These are phyloP conservation scores for Tolypocladium guangdongense DNA, from an alignment of 2,329 filamentous ascomycete genomes.

Conservation along the genomic window DNA sequence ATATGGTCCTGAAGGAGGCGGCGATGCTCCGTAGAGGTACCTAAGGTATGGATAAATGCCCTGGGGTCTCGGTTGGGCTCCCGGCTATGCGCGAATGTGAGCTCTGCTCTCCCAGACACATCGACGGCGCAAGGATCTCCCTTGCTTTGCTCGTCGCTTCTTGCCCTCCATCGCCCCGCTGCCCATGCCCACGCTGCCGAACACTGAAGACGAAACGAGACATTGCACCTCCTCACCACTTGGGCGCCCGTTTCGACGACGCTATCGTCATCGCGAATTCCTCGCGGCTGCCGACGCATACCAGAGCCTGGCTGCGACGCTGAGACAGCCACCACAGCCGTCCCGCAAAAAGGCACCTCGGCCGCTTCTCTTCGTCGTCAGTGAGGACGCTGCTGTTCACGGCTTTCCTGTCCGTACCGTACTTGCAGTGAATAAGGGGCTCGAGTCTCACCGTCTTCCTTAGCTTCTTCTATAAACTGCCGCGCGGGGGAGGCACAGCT, in stretches of 20 bases:
- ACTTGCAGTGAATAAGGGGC: neutral
- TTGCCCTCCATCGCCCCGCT: neutral
- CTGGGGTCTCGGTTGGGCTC: neutral
- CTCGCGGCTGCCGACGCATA: neutral
- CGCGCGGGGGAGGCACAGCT: neutral
- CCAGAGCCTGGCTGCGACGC: neutral
- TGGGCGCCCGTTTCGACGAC: too few species aligned
- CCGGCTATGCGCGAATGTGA: too few species aligned
- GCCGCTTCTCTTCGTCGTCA: neutral
- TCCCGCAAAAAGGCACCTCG: neutral
- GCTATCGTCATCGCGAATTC: slow-evolving; percentile 1
- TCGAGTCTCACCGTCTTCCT: too few species aligned
- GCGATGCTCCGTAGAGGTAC: too few species aligned
- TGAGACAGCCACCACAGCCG: neutral
- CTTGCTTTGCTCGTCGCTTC: neutral
- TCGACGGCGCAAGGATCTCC: neutral
- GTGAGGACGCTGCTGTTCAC: neutral
- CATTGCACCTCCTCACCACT: neutral
- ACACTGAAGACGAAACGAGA: neutral
- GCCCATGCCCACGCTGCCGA: neutral
- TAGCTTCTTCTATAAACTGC: too few species aligned
- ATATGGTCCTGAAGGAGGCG: neutral
- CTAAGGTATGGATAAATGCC: too few species aligned
- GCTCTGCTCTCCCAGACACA: neutral
- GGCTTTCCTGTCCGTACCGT: too few species aligned